Evolutionary conservation across 495 filamentous ascomycete genomes (phyloP), one percentile per base, ranked within the genome.

Genomic region (Neurospora terricola): DNA sequence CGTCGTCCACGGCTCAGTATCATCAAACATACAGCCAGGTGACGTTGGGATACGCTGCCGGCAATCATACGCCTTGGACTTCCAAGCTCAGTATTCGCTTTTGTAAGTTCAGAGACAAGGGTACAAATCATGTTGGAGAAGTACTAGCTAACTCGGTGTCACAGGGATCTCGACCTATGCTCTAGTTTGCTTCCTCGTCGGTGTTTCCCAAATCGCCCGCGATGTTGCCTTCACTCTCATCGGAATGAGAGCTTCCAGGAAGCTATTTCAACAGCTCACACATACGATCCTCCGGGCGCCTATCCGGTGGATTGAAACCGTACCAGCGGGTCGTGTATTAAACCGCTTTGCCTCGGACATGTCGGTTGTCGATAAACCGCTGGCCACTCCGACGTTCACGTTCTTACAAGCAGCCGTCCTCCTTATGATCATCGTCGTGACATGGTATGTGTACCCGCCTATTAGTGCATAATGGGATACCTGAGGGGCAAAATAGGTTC

Each of bases 341-440:
- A 87, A 88, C 75, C 84, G 86, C 14, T 86, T 89, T 70, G 82
- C 81, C 0, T 78, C 82, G 4, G 87, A 88, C 76, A 72, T 84
- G 2, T 80, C 81, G 43, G 76, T 76, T 3, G 74, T 86, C 18
- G 84, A 87, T 72, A 79, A 77, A 11, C 73, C 74, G 6, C 74
- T 84, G 14, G 69, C 79, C 4, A 76, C 69, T 3, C 74, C 78
- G 38, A 59, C 71, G 1, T 75, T 75, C 30, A 70, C 34, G 2
- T 75, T 78, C 18, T 59, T 79, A 30, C 69, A 72, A 7, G 72
- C 23, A 14, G 16, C 72, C 10, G 12, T 80, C 14, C 73, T 75
- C 5, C 30, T 79, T 43, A 42, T 69, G 11, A 74, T 79, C 39
- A 79, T 79, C 36, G 78, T 80, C 27, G 73, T 70, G 27, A 74